Evolutionary conservation across 441 rosid genomes (phyloP).

Genomic region (Adansonia grandidieri): DNA sequence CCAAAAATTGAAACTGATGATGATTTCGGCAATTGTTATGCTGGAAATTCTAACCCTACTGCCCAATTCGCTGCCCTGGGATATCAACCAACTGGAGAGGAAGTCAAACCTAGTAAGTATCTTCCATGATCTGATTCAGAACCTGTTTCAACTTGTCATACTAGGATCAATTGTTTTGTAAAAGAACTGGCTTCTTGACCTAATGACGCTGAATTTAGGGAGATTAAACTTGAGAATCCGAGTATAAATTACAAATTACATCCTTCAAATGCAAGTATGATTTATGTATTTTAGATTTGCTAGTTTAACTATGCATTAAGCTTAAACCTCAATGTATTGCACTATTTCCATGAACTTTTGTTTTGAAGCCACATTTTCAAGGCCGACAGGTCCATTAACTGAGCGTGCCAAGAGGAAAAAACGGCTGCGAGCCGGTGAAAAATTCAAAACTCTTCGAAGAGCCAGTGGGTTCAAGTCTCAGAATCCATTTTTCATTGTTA

Average conservation of each 20-base stretch:
- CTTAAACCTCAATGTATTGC: background rate
- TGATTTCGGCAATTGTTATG: background rate
- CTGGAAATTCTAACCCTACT: background rate
- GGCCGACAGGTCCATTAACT: background rate
- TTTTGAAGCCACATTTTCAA: background rate
- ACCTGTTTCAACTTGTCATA: too few relatives aligned
- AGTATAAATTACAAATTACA: background rate
- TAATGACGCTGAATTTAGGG: background rate
- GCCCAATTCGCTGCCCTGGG: background rate
- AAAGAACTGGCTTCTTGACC: background rate
- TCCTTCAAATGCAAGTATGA: background rate
- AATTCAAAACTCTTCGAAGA: slow-evolving; percentile 1
- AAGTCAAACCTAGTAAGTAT: background rate
- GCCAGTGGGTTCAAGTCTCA: background rate
- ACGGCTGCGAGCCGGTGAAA: background rate
- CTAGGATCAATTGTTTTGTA: background rate
- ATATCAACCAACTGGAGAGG: background rate
- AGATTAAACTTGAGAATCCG: background rate
- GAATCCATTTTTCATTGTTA: slow-evolving; percentile 2
- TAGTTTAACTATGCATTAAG: background rate
- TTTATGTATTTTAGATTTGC: background rate
- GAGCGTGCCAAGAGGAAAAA: background rate
- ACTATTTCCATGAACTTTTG: slow-evolving; percentile 8
- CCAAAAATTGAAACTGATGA: slow-evolving; percentile 1
- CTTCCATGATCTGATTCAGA: background rate